Base-by-base conservation (phyloP, 208 protist species). In the Leishmania aethiopica region DNA sequence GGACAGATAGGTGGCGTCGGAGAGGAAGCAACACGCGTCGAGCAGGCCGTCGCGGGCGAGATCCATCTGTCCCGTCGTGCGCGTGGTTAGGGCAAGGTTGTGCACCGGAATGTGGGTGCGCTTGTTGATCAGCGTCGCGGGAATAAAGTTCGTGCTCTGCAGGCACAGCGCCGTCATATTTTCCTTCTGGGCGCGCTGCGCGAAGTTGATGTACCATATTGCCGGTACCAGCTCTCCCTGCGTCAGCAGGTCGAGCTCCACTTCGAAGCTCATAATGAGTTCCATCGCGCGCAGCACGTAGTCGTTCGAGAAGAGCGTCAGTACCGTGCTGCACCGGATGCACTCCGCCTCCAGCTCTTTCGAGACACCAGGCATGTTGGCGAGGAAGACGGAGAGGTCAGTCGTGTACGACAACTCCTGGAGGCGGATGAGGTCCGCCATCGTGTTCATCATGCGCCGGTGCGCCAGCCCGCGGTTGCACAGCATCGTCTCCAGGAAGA, bases 401-500 rank as follows among this genome's bases (percentile, higher is more conserved):
- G 89, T 89, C 35, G 81, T 81, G 89, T 95, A 96, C 8, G 91
- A 91, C 75, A 90, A 59, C 83, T 96, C 90, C 87, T 95, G 91
- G 42, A 97, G 86, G 64, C 83, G 78, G 55, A 84, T 85, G 62
- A 96, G 79, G 69, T 91, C 88, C 1, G 81, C 75, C 79, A 97
- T 84, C 57, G 75, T 49, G 78, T 96, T 96, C 88, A 96, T 93
- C 66, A 97, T 83, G 45, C 91, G 91, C 70, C 90, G 91, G 83
- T 97, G 94, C 7, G 92, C 89, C 40, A 95, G 85, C 32, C 94
- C 94, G 75, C 94, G 94, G 80, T 94, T 97, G 90, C 94, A 97
- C 62, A 97, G 87, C 94, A 97, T 95, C 42, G 88, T 88, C 88
- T 97, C 94, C 13, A 95, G 81, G 76, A 95, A 89, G 53, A 94